A percentile compares a stretch with the other conserved stretches of the same genome.
phyloP scores from a whole-genome alignment of 208 protist genomes.

The Crithidia bombi region DNA sequence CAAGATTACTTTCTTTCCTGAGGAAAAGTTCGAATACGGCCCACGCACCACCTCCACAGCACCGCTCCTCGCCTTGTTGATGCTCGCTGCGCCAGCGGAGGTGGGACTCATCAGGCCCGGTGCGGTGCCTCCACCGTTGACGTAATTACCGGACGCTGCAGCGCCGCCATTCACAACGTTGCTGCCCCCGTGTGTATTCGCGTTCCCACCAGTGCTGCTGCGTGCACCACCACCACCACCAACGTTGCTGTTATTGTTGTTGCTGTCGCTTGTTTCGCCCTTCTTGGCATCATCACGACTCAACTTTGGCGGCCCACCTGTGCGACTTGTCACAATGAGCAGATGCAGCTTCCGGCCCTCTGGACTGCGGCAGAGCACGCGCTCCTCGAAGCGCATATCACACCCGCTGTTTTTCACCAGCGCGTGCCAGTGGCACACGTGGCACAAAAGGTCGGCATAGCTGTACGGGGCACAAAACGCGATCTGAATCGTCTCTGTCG shows the following conservation, averaged over 20 bases:
- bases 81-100: background rate
- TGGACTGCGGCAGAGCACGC: conserved; percentile 74
- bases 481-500: conserved; percentile 72
- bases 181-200: no score
- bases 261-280: background rate
- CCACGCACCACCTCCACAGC: conserved; percentile 32
- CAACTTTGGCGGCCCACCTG: conserved; percentile 11
- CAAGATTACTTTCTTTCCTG: conserved; percentile 88
- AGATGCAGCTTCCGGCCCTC: conserved; percentile 87
- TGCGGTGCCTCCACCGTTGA: background rate
- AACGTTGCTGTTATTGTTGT: background rate
- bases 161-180: background rate
- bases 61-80: conserved; percentile 24
- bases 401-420: conserved; percentile 56
- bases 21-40: conserved; percentile 75
- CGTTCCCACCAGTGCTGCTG: no score
- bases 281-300: background rate
- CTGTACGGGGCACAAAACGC: conserved; percentile 89
- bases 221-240: background rate
- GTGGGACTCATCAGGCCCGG: background rate
- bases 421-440: conserved; percentile 80
- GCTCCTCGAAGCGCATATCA: conserved; percentile 84
- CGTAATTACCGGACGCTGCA: background rate
- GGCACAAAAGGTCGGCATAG: conserved; percentile 85
- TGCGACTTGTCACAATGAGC: conserved; percentile 76